Evolutionary conservation across 495 filamentous ascomycete species (phyloP), one percentile per base, ranked within the genome.

Genomic region (Penicillium canariense): DNA sequence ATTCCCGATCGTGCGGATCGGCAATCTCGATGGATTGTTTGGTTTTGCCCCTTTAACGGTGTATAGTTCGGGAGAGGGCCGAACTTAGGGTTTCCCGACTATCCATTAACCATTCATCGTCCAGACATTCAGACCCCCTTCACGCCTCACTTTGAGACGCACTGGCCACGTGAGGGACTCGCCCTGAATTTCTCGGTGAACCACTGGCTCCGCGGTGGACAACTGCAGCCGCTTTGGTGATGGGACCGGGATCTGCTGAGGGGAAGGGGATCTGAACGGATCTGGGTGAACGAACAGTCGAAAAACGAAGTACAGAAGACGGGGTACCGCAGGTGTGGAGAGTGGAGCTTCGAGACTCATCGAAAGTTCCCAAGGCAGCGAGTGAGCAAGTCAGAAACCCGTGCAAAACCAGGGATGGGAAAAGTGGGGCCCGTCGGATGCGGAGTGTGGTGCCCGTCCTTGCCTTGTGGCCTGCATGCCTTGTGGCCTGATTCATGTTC

Each of bases 61-160:
- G 46, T 46, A 27, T 31, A 46, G 25, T 31, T 31, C 43, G 27
- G 43, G 43, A 30, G 43, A 8, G 43, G 26, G 11, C 43, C 43
- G 43, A 46, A 23, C 30, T 46, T 46, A 11, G 43, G 23, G 43
- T 46, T 31, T 4, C 43, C 22, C 26, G 17, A 9, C 43, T n/a
- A 15, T n/a, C 27, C 26, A 46, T 46, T 27, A 46, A 31, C 43
- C 27, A 28, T 45, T 45, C 23, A 28, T 45, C 26, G 22, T 26
- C 23, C 14, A 28, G 23, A 28, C 42, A 14, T 23, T 30, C 12
- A 30, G 39, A 53, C 40, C 50, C 50, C 38, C 50, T 34, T 27
- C 12, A 45, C 58, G 58, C 58, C 58, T 61, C 58, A 61, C 58
- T 61, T 61, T 61, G 40, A 42, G 34, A 52, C 59, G 60, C 60